Conservation (phyloP, 495 filamentous ascomycete genomes). For the Oidiodendron maius region DNA sequence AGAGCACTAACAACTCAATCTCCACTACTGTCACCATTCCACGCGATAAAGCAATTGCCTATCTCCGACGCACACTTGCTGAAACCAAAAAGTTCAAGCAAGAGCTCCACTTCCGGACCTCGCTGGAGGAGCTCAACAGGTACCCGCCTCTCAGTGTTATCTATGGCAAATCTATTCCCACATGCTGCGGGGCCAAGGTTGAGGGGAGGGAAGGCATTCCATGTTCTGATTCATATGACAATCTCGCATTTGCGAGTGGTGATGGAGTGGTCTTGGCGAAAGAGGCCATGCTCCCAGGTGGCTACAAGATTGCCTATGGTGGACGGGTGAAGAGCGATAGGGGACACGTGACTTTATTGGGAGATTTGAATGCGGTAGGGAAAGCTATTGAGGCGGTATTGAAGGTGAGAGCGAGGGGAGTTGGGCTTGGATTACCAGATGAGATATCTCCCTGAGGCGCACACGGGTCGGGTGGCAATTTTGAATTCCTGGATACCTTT, state of each 20-base stretch:
- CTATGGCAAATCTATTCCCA: slow-evolving; percentile 83
- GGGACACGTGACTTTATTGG: slow-evolving; percentile 80
- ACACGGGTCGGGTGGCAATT: too few relatives aligned
- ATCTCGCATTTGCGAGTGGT: slow-evolving; percentile 78
- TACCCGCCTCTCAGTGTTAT: slow-evolving; percentile 85
- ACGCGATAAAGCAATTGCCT: slow-evolving; percentile 38
- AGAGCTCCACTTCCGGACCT: slow-evolving; percentile 55
- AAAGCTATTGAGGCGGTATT: slow-evolving; percentile 62
- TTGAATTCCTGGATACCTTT: too few relatives aligned
- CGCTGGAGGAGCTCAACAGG: slow-evolving; percentile 53
- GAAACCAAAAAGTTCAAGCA: slow-evolving; percentile 67
- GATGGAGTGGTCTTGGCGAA: slow-evolving; percentile 86
- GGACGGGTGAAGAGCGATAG: slow-evolving; percentile 74
- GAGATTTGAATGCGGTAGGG: slow-evolving; percentile 79
- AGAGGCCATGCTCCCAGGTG: slow-evolving; percentile 79
- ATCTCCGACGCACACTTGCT: slow-evolving; percentile 71
- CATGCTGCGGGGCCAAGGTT: slow-evolving; percentile 74
- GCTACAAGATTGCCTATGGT: slow-evolving; percentile 64
- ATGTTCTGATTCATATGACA: slow-evolving; percentile 75
- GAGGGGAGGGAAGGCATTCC: slow-evolving; percentile 61
- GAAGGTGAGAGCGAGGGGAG: slow-evolving; percentile 60
- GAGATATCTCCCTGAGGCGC: too few relatives aligned
- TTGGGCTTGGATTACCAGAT: slow-evolving; percentile 46
- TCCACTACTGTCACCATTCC: slow-evolving; percentile 33
- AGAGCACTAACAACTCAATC: slow-evolving; percentile 24